Base-by-base conservation (phyloP, 2,329 filamentous ascomycete species). In the Chaetomium olivaceum region DNA sequence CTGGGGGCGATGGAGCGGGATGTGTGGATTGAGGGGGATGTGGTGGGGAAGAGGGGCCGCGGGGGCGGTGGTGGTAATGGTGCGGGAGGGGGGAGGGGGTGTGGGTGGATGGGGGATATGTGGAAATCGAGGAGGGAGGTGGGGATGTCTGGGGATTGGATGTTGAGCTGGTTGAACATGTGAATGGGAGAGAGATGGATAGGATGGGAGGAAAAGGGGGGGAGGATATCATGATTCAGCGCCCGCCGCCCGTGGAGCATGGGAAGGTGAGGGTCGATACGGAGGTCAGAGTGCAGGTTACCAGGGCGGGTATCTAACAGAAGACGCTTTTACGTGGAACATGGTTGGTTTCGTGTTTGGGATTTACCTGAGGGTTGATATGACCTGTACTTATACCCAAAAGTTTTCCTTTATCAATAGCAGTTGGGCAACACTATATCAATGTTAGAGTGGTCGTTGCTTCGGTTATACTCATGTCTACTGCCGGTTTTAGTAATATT, bases 161-260 rank as follows among this genome's bases (percentile, higher is more conserved):
- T 60, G 64, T 66, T 23, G 67, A 68, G 56, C 19, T 67, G 59
- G 59, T 46, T 6, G 66, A 68, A 29, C 36, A 54, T 51, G 61
- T 36, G 39, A 48, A n/a, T n/a, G 57, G 56, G 16, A 55, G 52
- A 11, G 8, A 16, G 25, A 8, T 33, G 27, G 52, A 54, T 29
- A 31, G 16, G 21, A 19, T 23, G 1, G 39, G n/a, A 33, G 29
- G 54, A 9, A 21, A 16, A 9, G 21, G 31, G 14, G 21, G 23
- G 43, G 51, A 2, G 25, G 21, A 11, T 27, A 27, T 51, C n/a
- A 27, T 51, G 2, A 6, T 31, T 12, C 46, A 11, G 50, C 50
- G 57, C 3, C n/a, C 46, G 21, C 58, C 46, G 27, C 29, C 50
- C 1, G n/a, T 61, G 39, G 36, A 23, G 36, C 43, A 21, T 21